Evolutionary conservation across 768 basidiomycete species (phyloP), one percentile per base, ranked within the genome.

Genomic region (Mycena alexandri): DNA sequence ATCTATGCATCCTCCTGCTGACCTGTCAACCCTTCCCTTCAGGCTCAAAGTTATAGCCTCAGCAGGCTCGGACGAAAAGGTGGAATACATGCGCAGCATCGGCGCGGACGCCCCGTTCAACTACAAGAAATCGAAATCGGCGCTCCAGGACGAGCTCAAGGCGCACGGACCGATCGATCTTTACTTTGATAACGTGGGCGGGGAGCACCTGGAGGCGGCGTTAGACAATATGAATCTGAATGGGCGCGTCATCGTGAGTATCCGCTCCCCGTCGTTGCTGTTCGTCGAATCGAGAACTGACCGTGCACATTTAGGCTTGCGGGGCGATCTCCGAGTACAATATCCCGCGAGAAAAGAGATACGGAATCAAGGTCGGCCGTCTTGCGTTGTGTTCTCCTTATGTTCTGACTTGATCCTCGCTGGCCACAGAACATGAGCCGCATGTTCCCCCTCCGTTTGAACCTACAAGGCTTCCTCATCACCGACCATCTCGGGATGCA

Each of bases 71-170:
- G 86, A 89, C 34, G 85, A 87, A 41, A 90, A 92, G 76, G 85
- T 90, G 9, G 75, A 76, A 9, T 89, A 81, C 64, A 67, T 89
- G 72, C 79, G 78, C 54, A 79, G 79, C 13, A 69, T 89, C 14
- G 89, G 88, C 2, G 84, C 83, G 0, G 88, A 91, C 64, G 80
- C 86, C 22, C 83, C 79, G 0, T 89, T 89, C 79, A 89, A 90
- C 77, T 90, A 89, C 77, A 89, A 91, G 80, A 87, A 79, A 2
- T 73, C 77, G 3, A 75, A 79, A 57, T 84, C 84, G 0, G 71
- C 71, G 7, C 82, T 85, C 10, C 75, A 85, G 9, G 79, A 92
- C 8, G 5, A 14, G 3, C 29, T 29, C 3, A 29, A 29, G 29
- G 24, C 24, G 29, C 24, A 61, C n/a, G 44, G 41, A 11, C 60